Evolutionary conservation across 2,329 filamentous ascomycete species (phyloP).

Genomic region (Aspergillus awamori): DNA sequence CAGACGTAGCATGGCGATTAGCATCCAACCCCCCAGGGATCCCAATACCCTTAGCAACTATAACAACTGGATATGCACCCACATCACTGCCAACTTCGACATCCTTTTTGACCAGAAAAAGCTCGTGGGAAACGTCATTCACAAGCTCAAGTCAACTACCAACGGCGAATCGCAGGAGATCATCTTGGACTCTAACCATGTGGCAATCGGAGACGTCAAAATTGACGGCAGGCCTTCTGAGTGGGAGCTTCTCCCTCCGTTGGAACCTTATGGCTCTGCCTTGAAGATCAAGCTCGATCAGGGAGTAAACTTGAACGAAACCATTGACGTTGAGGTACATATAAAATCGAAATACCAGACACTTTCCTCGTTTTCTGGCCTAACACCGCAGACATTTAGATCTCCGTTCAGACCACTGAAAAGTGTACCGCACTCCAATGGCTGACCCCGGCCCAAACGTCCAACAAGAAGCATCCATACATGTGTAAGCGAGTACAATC

Average conservation of each 20-base stretch:
- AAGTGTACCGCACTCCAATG: constrained; percentile 93
- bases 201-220: constrained; percentile 72
- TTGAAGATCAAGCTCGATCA: constrained; percentile 53
- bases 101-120: constrained; percentile 81
- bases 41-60: constrained; percentile 93
- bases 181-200: constrained; percentile 82
- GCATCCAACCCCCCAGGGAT: constrained; percentile 63
- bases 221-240: constrained; percentile 66
- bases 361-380: neutral
- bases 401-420: constrained; percentile 77
- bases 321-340: constrained; percentile 52
- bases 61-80: constrained; percentile 79
- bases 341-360: neutral
- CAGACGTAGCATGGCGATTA: constrained; percentile 42
- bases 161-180: constrained; percentile 74
- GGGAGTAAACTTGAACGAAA: constrained; percentile 50
- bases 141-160: constrained; percentile 77
- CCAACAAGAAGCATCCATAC: constrained; percentile 93
- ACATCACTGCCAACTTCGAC: constrained; percentile 78
- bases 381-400: constrained; percentile 44
- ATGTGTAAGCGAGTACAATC: constrained; percentile 63
- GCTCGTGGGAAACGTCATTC: constrained; percentile 73
- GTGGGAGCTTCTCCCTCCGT: constrained; percentile 71
- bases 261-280: constrained; percentile 67
- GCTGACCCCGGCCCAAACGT: constrained; percentile 90